Evolutionary conservation across 495 filamentous ascomycete genomes (phyloP).

Genomic region (Xanthoparmelia taractica): DNA sequence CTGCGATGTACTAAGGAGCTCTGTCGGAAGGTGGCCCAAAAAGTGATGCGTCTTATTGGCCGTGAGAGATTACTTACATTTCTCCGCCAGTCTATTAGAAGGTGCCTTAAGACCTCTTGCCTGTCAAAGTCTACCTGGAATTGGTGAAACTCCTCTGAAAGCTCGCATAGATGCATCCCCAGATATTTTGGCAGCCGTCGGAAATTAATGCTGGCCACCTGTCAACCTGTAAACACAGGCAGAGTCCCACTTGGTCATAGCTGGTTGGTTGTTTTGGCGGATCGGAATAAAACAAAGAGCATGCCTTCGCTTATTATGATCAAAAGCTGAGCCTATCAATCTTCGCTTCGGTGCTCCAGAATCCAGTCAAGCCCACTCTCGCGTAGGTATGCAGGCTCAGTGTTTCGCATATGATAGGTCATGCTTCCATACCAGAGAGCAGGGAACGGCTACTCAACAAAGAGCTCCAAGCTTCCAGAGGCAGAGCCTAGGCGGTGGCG

Average conservation of each 20-base stretch:
- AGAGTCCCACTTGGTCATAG: background rate
- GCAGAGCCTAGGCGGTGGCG: constrained; percentile 20
- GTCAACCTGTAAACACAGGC: background rate
- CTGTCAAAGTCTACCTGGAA: background rate
- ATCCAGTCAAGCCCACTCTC: background rate
- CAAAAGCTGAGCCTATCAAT: background rate
- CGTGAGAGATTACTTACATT: background rate
- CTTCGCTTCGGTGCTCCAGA: background rate
- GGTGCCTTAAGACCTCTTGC: background rate
- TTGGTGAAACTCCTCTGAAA: background rate
- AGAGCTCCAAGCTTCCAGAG: background rate
- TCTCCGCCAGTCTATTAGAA: background rate
- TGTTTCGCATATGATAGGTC: background rate
- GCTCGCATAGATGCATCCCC: background rate
- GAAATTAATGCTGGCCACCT: background rate
- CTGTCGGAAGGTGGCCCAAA: background rate
- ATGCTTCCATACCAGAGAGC: background rate
- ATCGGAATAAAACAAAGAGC: background rate
- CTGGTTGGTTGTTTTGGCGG: background rate
- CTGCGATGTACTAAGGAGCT: background rate
- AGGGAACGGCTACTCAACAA: background rate
- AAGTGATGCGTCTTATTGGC: background rate
- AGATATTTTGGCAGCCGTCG: background rate
- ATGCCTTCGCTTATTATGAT: background rate
- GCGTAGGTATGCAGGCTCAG: background rate